Percentiles rank a stretch among this genome's conserved stretches.
Evolutionary conservation across 176 grass and related monocot species (phyloP).

Genomic region (Pontederia paniculata): DNA sequence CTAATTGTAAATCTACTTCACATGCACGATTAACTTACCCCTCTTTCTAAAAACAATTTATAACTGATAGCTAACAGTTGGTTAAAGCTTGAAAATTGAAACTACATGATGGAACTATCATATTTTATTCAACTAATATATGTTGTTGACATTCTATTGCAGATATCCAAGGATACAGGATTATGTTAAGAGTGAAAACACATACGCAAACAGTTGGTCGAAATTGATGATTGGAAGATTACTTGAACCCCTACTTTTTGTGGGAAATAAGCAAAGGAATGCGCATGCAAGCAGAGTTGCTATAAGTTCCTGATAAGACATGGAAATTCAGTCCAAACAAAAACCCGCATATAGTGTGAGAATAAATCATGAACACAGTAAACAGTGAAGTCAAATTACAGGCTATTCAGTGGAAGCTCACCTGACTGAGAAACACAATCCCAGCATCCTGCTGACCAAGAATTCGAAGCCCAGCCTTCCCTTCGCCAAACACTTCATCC

Average conservation of each 20-base stretch:
- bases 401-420: neutral
- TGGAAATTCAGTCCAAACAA: neutral
- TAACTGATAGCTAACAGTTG: too few relatives aligned
- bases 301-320: constrained; percentile 47
- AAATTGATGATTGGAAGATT: constrained; percentile 69
- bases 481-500: constrained; percentile 16
- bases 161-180: neutral
- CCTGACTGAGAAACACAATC: constrained; percentile 44
- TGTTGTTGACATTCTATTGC: neutral
- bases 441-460: constrained; percentile 44
- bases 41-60: too few relatives aligned
- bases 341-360: neutral
- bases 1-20: too few relatives aligned
- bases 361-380: neutral
- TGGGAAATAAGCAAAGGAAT: constrained; percentile 85
- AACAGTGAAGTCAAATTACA: neutral
- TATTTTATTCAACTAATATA: neutral
- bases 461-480: constrained; percentile 41
- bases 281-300: constrained; percentile 72
- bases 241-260: constrained; percentile 29
- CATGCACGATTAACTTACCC: too few relatives aligned
- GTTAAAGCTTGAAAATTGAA: neutral
- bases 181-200: neutral
- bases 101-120: neutral
- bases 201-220: constrained; percentile 62